A percentile compares a stretch with the other conserved stretches of the same genome.
Evolutionary conservation across 148 eudicot genomes (phyloP).

Genomic region (Salicornia ramosissima): DNA sequence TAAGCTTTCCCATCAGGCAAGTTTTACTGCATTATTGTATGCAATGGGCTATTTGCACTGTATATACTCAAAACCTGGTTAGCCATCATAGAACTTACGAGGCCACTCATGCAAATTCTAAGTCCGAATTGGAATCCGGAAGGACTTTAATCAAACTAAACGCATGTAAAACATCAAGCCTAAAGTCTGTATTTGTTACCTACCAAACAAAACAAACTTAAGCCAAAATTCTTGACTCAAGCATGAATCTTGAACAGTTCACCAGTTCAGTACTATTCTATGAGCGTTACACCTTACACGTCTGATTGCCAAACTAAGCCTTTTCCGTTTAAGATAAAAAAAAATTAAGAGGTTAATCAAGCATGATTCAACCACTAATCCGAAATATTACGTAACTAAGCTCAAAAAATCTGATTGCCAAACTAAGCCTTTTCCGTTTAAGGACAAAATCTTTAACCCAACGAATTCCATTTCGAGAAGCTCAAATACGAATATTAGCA

Average conservation of each 20-base stretch:
- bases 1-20: not conserved
- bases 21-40: too few species aligned
- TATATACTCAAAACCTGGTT: not conserved
- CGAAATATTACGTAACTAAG: too few species aligned
- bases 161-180: not conserved
- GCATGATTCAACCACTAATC: conserved; percentile 12
- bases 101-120: not conserved
- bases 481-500: not conserved
- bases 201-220: not conserved
- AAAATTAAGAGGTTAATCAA: conserved; percentile 5
- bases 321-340: not conserved
- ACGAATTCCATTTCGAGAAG: not conserved
- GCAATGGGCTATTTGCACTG: not conserved
- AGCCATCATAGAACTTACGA: not conserved
- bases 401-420: not conserved
- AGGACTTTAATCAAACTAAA: not conserved
- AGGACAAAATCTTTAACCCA: not conserved
- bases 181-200: not conserved
- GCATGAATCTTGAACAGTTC: not conserved
- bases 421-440: not conserved
- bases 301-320: not conserved
- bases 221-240: not conserved
- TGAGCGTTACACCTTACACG: not conserved
- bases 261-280: not conserved
- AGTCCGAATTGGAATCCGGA: not conserved